A percentile compares a stretch with the other conserved stretches of the same genome.
These are phyloP conservation scores for Gossypium bickii DNA, from an alignment of 345 rosid genomes.

Conservation along the genomic window DNA sequence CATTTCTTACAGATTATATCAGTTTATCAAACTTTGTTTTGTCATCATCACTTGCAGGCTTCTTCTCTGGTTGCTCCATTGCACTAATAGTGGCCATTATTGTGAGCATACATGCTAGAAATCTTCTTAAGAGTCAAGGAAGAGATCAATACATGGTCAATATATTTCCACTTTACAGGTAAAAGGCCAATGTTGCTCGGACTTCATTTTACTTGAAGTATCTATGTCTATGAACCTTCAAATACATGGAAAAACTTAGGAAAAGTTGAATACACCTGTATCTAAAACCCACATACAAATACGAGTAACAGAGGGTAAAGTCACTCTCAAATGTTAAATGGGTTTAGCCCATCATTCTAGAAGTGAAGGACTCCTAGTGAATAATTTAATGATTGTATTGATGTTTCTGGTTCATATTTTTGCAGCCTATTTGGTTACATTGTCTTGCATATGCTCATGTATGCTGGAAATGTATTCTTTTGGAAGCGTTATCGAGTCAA, in stretches of 20 bases:
- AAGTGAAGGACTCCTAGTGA: not conserved
- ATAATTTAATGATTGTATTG: not conserved
- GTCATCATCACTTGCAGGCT: constrained; percentile 36
- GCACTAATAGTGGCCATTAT: constrained; percentile 56
- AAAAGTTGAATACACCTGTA: too few species aligned
- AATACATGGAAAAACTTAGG: too few species aligned
- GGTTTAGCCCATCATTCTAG: not conserved
- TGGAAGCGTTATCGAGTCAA: constrained; percentile 70
- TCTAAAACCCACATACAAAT: too few species aligned
- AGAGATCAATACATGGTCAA: constrained; percentile 57
- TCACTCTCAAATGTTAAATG: not conserved
- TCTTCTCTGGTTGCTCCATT: constrained; percentile 53
- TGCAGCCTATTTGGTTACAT: constrained; percentile 66
- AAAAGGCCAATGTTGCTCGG: not conserved
- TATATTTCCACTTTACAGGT: constrained; percentile 58
- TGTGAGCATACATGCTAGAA: constrained; percentile 48
- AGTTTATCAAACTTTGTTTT: not conserved
- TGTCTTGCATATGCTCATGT: constrained; percentile 64
- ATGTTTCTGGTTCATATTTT: not conserved
- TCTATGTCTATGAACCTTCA: not conserved
- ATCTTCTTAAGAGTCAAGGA: constrained; percentile 42
- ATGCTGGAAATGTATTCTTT: constrained; percentile 52
- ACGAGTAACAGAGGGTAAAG: too few species aligned
- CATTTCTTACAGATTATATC: not conserved
- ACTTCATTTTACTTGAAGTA: not conserved